Percentiles rank a stretch among this genome's conserved stretches.
Conservation (phyloP, 148 eudicot species). For the Rhododendron kiyosumense region DNA sequence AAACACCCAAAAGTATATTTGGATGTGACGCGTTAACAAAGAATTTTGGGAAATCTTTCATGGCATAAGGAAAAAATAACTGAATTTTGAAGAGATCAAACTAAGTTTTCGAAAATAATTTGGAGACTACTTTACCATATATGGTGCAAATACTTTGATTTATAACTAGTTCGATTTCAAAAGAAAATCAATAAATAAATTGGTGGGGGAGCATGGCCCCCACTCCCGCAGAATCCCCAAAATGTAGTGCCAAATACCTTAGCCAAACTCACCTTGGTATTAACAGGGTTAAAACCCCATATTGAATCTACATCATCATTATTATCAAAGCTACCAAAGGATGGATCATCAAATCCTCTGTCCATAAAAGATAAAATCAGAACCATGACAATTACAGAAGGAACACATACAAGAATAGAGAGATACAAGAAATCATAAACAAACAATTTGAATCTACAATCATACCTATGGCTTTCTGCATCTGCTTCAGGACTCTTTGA, state of each 20-base stretch:
- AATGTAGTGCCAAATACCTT: background rate
- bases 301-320: constrained; percentile 91
- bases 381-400: background rate
- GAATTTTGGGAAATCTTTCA: background rate
- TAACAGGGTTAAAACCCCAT: constrained; percentile 64
- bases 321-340: constrained; percentile 84
- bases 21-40: background rate
- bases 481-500: constrained; percentile 72
- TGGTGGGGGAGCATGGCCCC: background rate
- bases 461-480: constrained; percentile 64
- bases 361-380: constrained; percentile 4
- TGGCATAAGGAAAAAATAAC: background rate
- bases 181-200: background rate
- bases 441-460: background rate
- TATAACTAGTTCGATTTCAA: background rate
- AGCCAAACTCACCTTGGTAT: constrained; percentile 50
- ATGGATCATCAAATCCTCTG: constrained; percentile 79
- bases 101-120: background rate
- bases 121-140: background rate
- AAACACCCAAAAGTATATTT: background rate
- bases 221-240: background rate
- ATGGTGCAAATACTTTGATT: background rate
- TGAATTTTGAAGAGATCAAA: background rate
- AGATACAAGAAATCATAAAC: background rate
- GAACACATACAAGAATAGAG: background rate